A percentile compares a stretch with the other conserved stretches of the same genome.
These are phyloP conservation scores for Priceomyces castillae DNA, from an alignment of 805 yeast genomes.

Conservation along the genomic window DNA sequence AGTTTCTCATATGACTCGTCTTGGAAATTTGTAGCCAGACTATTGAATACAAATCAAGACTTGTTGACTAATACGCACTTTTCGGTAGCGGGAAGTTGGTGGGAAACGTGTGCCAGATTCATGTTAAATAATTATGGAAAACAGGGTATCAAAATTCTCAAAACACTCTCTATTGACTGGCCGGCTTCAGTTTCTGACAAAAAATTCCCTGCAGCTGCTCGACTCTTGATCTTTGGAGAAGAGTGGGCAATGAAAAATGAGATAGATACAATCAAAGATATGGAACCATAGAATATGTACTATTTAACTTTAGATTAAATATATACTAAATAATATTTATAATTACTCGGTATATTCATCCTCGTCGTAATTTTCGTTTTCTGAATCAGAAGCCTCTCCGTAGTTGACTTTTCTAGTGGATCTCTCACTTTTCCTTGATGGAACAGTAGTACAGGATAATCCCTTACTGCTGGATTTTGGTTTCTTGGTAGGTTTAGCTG, in stretches of 20 bases:
- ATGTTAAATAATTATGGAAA: conserved; percentile 57
- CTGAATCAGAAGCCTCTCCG: conserved; percentile 19
- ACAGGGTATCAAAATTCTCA: conserved; percentile 67
- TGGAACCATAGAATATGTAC: conserved; percentile 29
- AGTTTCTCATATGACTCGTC: conserved; percentile 48
- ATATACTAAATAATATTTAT: conserved; percentile 2
- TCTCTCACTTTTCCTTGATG: conserved; percentile 44
- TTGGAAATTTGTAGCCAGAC: conserved; percentile 76
- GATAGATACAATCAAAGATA: conserved; percentile 43
- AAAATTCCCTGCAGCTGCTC: conserved; percentile 72
- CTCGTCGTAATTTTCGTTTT: conserved; percentile 5
- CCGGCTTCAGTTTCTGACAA: conserved; percentile 48
- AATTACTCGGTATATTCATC: conserved; percentile 5
- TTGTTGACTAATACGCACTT: conserved; percentile 67
- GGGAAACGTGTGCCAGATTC: conserved; percentile 75
- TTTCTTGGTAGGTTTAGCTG: conserved; percentile 5
- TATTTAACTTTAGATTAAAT: conserved; percentile 6
- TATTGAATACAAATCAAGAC: conserved; percentile 53
- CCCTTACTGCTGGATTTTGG: conserved; percentile 16
- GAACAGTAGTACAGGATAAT: conserved; percentile 10
- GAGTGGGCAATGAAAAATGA: conserved; percentile 59
- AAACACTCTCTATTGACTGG: conserved; percentile 48
- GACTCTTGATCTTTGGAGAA: conserved; percentile 74
- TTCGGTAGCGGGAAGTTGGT: conserved; percentile 75
- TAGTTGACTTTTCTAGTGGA: conserved; percentile 34